Conservation (phyloP, 352 stramenopile species). For the Thraustotheca clavata region DNA sequence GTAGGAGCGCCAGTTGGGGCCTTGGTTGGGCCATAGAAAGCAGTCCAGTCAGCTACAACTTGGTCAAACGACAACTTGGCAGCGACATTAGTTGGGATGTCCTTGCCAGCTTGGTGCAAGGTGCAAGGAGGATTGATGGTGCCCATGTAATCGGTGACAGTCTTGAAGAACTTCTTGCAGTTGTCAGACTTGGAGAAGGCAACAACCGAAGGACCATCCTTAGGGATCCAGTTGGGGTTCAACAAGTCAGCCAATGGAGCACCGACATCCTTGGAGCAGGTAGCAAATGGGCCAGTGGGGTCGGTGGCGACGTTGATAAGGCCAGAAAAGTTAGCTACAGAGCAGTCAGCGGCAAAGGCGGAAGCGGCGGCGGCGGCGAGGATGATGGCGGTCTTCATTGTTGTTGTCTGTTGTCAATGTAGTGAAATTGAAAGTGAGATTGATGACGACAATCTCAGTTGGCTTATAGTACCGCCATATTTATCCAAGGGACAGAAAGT, state of each 20-base stretch:
- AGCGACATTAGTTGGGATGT: background rate
- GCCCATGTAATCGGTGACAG: background rate
- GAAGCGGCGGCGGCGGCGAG: background rate
- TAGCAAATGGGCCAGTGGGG: background rate
- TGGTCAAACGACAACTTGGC: background rate
- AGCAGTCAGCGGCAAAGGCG: background rate
- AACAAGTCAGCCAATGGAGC: background rate
- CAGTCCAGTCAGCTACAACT: background rate
- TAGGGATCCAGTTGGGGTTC: background rate
- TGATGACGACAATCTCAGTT: too few relatives aligned
- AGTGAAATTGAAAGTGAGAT: background rate
- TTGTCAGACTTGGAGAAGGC: background rate
- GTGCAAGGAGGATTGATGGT: background rate
- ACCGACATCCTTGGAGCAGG: background rate
- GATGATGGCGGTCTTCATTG: background rate
- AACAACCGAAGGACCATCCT: background rate
- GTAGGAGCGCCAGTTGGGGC: background rate
- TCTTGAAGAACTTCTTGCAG: slow-evolving; percentile 1
- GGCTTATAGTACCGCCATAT: too few relatives aligned
- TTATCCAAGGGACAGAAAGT: too few relatives aligned
- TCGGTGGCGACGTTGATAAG: background rate
- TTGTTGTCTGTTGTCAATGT: background rate
- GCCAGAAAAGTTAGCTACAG: background rate
- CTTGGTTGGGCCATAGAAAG: background rate
- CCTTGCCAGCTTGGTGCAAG: background rate